Evolutionary conservation across 805 yeast genomes (phyloP), one percentile per base, ranked within the genome.

Genomic region (Jamesozyma hellenica): DNA sequence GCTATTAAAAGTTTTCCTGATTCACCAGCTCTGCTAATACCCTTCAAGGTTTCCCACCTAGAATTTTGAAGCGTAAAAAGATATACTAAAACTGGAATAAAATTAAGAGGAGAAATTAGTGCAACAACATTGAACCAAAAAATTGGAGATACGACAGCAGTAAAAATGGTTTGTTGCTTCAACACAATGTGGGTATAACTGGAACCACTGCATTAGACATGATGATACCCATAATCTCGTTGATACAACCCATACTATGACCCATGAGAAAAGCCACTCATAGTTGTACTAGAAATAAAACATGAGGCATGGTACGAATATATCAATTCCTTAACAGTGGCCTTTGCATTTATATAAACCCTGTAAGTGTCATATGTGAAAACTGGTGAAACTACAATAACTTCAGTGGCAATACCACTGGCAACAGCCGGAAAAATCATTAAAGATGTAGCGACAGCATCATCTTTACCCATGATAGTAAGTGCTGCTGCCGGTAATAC

Each of bases 401-500:
- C 73, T 61, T 87, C 95, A 29, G 95, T 90, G 26, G 94, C 82
- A 73, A 84, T 76, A 19, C 96, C 95, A 35, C 94, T 82, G 0
- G 96, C 87, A 32, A 82, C 90, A 19, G 96, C 95, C 88, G 85
- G 82, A 61, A 87, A 87, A 10, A 86, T 74, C 68, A 87, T 64
- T 27, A 87, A 59, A 46, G 87, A 69, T 9, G 87, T 72, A 28
- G 88, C 88, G 35, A 76, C 88, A 4, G 94, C 94, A 45, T 96
- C 96, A 51, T 90, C 84, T 46, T 70, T 79, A 38, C 96, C 96
- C 63, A 87, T 68, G 32, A 87, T 64, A 0, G 95, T 85, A 32
- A 76, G 81, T 1, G 95, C 94, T 30, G 95, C 68, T 17, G 68
- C 61, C 16, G 72, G 72, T 41, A 82, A 65, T 9, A 77, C 87